Base-by-base conservation (phyloP, 805 yeast genomes). In the Vanderwaltozyma polyspora region DNA sequence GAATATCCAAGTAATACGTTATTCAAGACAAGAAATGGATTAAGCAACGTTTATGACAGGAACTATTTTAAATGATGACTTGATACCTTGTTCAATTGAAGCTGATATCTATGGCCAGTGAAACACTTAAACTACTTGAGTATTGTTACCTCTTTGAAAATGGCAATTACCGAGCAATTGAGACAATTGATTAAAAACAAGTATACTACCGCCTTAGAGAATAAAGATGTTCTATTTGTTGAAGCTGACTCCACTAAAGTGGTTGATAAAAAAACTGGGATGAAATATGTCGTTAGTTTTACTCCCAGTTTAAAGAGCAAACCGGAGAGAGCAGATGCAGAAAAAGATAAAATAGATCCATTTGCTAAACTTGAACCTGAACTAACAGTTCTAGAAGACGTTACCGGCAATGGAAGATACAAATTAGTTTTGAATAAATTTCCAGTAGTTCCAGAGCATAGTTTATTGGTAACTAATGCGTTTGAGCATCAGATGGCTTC, bases 341-440 rank as follows among this genome's bases (percentile, higher is more conserved):
- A 22, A 12, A 18, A 19, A 22, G 7, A 23, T n/a, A 55, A 53
- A 15, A 58, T 60, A 36, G 74, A 85, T 49, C 97, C 97, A 3
- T 89, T 91, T 60, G 68, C 70, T 32, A 70, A 74, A 15, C 89
- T 94, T 0, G 95, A 83, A 45, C 81, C 81, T 5, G 78, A 74
- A 39, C 61, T 87, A 29, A 73, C 85, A 0, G 67, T 87, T 7
- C 46, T 73, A 18, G 67, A 68, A 8, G 66, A 67, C 30, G 66
- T 70, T 38, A 72, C 72, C 9, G 48, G 42, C 14, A 66, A 63
- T 4, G 57, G 57, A 12, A 61, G 71, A 19, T 73, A 79, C 49
- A 66, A 75, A 42, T 57, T 89, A 23, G 73, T 89, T 5, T 68
- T 85, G 45, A 89, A 89, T 66, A 91, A 89, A 57, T 91, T 72